Conservation (phyloP, 2,329 filamentous ascomycete species). For the Cryphonectria japonica region DNA sequence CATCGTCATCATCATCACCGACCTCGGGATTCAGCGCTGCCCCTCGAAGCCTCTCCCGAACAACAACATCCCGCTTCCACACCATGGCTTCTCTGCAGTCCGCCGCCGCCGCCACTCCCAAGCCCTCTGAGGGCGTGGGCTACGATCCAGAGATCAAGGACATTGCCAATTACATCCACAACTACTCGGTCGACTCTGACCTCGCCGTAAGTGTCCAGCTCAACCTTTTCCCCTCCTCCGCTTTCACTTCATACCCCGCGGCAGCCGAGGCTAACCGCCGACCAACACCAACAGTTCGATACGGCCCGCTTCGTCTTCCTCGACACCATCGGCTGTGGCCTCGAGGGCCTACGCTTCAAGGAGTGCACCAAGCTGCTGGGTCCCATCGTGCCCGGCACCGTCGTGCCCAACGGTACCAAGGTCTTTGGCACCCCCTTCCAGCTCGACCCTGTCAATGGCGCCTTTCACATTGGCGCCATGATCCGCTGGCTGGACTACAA, state of each 20-base stretch:
- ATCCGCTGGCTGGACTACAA: slow-evolving; percentile 99
- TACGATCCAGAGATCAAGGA: slow-evolving; percentile 95
- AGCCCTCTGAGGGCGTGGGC: slow-evolving; percentile 57
- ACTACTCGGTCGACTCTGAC: slow-evolving; percentile 87
- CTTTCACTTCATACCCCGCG: slow-evolving; percentile 9
- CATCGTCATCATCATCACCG: slow-evolving; percentile 12
- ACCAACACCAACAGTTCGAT: slow-evolving; percentile 67
- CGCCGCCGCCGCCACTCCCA: slow-evolving; percentile 48
- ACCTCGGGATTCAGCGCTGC: slow-evolving; percentile 35
- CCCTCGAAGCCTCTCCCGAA: slow-evolving; percentile 35
- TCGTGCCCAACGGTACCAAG: slow-evolving; percentile 88
- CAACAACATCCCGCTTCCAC: slow-evolving; percentile 48
- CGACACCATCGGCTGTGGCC: slow-evolving; percentile 94
- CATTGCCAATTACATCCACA: slow-evolving; percentile 93
- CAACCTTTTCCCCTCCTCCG: not conserved
- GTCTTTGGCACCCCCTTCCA: slow-evolving; percentile 92
- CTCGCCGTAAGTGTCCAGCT: slow-evolving; percentile 72
- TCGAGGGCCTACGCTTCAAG: slow-evolving; percentile 93
- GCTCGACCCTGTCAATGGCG: slow-evolving; percentile 91
- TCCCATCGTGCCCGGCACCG: slow-evolving; percentile 85
- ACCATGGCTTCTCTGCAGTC: slow-evolving; percentile 53
- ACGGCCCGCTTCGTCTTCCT: slow-evolving; percentile 96
- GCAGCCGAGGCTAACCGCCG: slow-evolving; percentile 32
- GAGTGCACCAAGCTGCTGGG: slow-evolving; percentile 95
- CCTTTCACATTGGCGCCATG: slow-evolving; percentile 99